Evolutionary conservation across 2,329 filamentous ascomycete genomes (phyloP).

Genomic region (Colletotrichum chrysophilum): DNA sequence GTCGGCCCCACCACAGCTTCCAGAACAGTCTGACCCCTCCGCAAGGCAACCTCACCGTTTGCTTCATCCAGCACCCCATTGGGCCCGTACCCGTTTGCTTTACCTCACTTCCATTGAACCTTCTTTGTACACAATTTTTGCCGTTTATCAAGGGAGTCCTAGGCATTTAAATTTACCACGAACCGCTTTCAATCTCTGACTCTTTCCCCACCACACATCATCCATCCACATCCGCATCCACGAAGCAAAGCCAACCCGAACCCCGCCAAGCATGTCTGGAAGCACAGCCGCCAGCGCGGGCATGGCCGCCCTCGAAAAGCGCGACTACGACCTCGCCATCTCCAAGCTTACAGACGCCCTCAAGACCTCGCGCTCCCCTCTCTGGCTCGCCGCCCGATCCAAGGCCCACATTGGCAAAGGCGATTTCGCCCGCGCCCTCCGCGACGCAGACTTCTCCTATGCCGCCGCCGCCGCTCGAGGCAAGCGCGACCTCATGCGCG

Average conservation of each 20-base stretch:
- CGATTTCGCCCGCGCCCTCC: conserved; percentile 67
- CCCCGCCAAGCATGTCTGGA: conserved; percentile 50
- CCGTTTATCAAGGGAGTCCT: background rate
- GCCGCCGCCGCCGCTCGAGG: conserved; percentile 68
- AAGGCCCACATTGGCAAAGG: conserved; percentile 74
- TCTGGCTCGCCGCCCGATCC: conserved; percentile 83
- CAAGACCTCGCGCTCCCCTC: conserved; percentile 67
- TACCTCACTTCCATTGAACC: background rate
- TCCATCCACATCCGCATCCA: background rate
- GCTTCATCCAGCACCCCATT: background rate
- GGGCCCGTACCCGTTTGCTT: background rate
- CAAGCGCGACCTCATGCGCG: conserved; percentile 75
- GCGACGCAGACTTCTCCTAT: conserved; percentile 72
- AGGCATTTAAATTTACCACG: background rate
- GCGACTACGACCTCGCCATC: conserved; percentile 73
- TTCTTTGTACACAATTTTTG: background rate
- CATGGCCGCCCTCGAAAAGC: conserved; percentile 65
- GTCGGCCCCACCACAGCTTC: conserved; percentile 35
- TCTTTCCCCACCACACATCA: background rate
- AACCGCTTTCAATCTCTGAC: background rate
- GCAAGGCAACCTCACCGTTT: background rate
- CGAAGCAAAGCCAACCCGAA: background rate
- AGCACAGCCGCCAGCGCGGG: conserved; percentile 62
- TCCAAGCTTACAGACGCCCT: conserved; percentile 72
- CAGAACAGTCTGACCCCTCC: conserved; percentile 27